A percentile compares a stretch with the other conserved stretches of the same genome.
Conservation (phyloP, 768 basidiomycete species). For the Mycena pura region DNA sequence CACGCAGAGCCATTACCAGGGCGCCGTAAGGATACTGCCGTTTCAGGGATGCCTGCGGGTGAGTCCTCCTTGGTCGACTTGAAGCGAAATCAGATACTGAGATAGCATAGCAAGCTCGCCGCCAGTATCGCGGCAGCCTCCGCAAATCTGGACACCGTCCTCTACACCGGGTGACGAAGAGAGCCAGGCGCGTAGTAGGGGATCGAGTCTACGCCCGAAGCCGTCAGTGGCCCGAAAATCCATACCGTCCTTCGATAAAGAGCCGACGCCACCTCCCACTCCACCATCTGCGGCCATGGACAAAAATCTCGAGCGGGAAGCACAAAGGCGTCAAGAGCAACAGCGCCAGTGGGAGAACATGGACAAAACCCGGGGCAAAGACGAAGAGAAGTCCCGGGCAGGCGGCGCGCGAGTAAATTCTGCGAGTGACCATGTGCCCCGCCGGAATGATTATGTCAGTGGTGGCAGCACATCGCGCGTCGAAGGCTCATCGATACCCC, state of each 20-base stretch:
- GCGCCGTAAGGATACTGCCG: background rate
- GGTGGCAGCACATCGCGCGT: background rate
- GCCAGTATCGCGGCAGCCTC: conserved; percentile 5
- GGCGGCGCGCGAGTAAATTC: conserved; percentile 1
- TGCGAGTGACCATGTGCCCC: conserved; percentile 12
- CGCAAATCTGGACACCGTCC: conserved; percentile 14
- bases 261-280: background rate
- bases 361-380: conserved; percentile 8
- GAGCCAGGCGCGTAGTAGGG: no score
- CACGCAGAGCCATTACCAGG: background rate
- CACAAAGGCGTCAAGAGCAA: background rate
- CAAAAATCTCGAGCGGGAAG: conserved; percentile 5
- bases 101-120: conserved; percentile 4
- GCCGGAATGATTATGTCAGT: conserved; percentile 16
- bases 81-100: background rate
- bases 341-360: conserved; percentile 1
- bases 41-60: conserved; percentile 2
- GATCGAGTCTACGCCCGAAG: background rate
- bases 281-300: background rate
- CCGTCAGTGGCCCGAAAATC: background rate
- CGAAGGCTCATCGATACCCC: conserved; percentile 14
- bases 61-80: conserved; percentile 2
- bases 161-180: background rate
- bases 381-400: background rate
- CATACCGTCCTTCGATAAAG: background rate